These are phyloP conservation scores for Solanum virginianum DNA, from an alignment of 257 asterid species.

Conservation along the genomic window DNA sequence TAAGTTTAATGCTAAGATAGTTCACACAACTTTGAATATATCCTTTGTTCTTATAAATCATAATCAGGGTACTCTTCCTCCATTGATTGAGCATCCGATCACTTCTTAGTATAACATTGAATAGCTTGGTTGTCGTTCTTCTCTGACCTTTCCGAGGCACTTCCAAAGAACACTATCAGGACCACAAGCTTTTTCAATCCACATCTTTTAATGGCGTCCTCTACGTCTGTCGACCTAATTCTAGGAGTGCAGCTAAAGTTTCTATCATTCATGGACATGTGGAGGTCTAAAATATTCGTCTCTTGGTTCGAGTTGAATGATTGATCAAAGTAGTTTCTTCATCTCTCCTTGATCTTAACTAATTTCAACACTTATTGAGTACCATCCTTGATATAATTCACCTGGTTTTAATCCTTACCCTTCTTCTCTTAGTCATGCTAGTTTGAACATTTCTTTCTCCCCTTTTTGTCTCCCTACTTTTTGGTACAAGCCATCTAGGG, in stretches of 20 bases:
- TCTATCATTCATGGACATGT: background rate
- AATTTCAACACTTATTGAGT: background rate
- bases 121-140: background rate
- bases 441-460: background rate
- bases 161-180: background rate
- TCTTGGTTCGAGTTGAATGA: background rate
- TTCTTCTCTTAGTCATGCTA: background rate
- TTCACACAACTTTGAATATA: background rate
- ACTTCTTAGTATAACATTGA: background rate
- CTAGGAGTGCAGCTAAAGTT: background rate
- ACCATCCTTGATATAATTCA: background rate
- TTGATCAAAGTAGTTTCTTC: background rate
- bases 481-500: background rate
- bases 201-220: background rate
- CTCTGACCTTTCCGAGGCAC: background rate
- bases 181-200: background rate
- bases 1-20: background rate
- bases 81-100: no score
- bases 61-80: background rate
- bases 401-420: background rate
- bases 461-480: background rate
- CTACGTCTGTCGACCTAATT: background rate
- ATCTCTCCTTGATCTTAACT: background rate
- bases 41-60: background rate
- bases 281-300: background rate